Conservation (phyloP, 345 rosid species). For the Eucalyptus dawsonii region DNA sequence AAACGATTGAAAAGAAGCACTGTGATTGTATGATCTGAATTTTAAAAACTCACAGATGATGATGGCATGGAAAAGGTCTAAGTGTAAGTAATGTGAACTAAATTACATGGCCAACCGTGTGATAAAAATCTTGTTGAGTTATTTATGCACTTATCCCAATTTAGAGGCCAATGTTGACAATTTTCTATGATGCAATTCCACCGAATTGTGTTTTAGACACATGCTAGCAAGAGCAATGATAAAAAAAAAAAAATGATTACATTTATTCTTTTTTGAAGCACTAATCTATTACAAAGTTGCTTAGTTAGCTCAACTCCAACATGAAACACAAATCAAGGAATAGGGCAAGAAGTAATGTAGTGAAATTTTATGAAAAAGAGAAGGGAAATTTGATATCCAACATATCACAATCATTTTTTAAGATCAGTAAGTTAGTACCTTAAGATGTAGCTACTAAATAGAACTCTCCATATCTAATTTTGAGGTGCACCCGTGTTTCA, state of each 20-base stretch:
- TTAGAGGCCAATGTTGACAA: neutral
- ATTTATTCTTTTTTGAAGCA: neutral
- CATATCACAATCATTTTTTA: neutral
- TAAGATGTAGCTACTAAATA: neutral
- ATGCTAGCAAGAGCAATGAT: neutral
- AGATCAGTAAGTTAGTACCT: too few relatives aligned
- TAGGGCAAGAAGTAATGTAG: neutral
- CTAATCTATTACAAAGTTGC: neutral
- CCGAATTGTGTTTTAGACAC: neutral
- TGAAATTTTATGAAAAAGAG: neutral
- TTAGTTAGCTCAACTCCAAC: neutral
- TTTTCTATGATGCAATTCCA: neutral
- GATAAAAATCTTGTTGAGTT: neutral
- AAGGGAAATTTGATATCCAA: neutral
- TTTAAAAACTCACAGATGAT: neutral
- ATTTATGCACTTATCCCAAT: neutral
- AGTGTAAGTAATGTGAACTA: neutral
- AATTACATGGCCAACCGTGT: neutral
- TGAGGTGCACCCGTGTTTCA: neutral
- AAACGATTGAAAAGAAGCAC: neutral
- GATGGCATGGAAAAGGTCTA: neutral
- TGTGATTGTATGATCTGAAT: neutral
- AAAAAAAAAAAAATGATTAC: neutral
- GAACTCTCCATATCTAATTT: neutral
- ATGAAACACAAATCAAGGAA: neutral